These are phyloP conservation scores for Aspergillus cejpii DNA, from an alignment of 2,329 filamentous ascomycete species.

Conservation along the genomic window DNA sequence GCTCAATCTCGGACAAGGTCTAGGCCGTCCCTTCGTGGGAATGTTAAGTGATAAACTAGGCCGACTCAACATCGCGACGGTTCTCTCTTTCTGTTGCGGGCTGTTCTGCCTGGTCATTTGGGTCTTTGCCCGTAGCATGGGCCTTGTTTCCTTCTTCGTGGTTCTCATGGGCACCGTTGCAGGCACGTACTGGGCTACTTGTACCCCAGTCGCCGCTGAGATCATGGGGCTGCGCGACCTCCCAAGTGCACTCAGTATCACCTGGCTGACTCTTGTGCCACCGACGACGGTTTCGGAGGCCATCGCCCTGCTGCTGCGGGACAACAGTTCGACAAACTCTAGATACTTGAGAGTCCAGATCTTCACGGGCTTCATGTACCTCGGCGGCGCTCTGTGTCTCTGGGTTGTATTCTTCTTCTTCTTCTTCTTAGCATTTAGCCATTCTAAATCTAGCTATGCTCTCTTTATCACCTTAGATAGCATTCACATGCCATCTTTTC, in stretches of 20 bases:
- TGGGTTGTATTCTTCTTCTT: too few species aligned
- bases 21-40: conserved; percentile 54
- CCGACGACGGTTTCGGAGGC: conserved; percentile 46
- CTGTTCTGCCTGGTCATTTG: conserved; percentile 56
- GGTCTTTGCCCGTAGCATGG: conserved; percentile 54
- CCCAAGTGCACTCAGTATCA: conserved; percentile 52
- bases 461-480: too few species aligned
- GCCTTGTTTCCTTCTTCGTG: conserved; percentile 54
- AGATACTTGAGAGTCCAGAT: conserved; percentile 42
- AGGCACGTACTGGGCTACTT: conserved; percentile 55
- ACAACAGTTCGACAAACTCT: conserved; percentile 23
- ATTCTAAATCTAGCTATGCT: too few species aligned
- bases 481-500: too few species aligned
- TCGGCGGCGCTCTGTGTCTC: conserved; percentile 48
- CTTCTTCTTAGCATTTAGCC: too few species aligned
- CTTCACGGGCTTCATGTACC: conserved; percentile 57
- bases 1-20: conserved; percentile 56
- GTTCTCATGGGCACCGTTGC: conserved; percentile 53
- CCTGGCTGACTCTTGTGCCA: conserved; percentile 54
- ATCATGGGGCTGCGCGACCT: conserved; percentile 55
- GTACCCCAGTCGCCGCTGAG: conserved; percentile 55
- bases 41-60: conserved; percentile 57
- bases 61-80: conserved; percentile 55
- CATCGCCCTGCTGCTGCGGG: conserved; percentile 55
- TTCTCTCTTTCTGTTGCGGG: conserved; percentile 51